Conservation (phyloP, 331 rosid species). For the Malus hybrid region DNA sequence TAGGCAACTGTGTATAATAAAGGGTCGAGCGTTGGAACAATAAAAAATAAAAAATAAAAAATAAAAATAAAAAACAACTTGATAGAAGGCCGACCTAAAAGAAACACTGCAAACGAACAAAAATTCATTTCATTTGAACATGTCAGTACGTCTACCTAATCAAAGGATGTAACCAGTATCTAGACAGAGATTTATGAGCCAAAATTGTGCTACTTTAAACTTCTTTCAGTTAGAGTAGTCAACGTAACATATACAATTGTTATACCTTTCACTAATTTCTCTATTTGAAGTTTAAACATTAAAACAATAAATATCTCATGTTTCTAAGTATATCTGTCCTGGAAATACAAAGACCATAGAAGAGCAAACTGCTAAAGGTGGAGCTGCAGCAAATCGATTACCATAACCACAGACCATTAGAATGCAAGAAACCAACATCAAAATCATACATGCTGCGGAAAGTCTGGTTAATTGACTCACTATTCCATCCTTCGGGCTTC, state of each 20-base stretch:
- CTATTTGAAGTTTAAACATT: not conserved
- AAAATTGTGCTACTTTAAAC: not conserved
- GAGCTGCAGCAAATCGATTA: not conserved
- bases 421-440: not conserved
- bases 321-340: not conserved
- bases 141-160: not conserved
- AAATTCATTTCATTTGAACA: not conserved
- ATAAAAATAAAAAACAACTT: not conserved
- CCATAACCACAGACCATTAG: not conserved
- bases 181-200: not conserved
- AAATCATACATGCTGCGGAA: not conserved
- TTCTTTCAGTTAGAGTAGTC: not conserved
- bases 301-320: not conserved
- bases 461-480: slow-evolving; percentile 43
- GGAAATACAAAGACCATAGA: not conserved
- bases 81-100: not conserved
- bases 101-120: not conserved
- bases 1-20: not conserved
- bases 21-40: not conserved
- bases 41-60: not conserved
- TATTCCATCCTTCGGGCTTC: slow-evolving; percentile 68
- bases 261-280: not conserved
- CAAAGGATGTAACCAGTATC: not conserved
- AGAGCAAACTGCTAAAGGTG: not conserved
- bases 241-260: not conserved